Evolutionary conservation across 768 basidiomycete species (phyloP).

Genomic region (Kwoniella bestiolae): DNA sequence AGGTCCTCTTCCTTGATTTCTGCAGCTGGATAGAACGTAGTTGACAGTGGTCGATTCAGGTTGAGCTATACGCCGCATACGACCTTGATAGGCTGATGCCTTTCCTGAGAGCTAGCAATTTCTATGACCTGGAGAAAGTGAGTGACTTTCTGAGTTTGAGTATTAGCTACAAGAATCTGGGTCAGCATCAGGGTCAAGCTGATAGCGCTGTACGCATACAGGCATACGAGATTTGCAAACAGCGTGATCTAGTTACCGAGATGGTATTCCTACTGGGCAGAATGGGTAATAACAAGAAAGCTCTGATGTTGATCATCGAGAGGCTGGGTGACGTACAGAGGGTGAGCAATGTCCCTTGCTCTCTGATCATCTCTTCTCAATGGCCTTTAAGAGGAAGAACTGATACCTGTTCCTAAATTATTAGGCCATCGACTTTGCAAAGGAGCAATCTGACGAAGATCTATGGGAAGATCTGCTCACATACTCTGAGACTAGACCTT

Average conservation of each 20-base stretch:
- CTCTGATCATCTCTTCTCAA: no score
- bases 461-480: conserved; percentile 95
- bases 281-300: conserved; percentile 97
- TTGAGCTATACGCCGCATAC: conserved; percentile 89
- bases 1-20: conserved; percentile 30
- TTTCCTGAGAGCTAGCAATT: conserved; percentile 85
- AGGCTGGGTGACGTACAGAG: conserved; percentile 88
- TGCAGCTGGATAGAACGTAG: background rate
- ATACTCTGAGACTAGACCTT: conserved; percentile 96
- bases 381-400: no score
- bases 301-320: conserved; percentile 91
- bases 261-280: conserved; percentile 97
- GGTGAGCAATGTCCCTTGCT: no score
- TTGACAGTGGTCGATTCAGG: conserved; percentile 59
- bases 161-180: no score
- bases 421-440: conserved; percentile 95
- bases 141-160: conserved; percentile 11
- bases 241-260: conserved; percentile 84
- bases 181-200: no score
- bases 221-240: conserved; percentile 85
- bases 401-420: no score
- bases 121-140: conserved; percentile 86
- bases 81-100: conserved; percentile 79
- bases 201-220: no score
- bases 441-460: conserved; percentile 94